A percentile compares a stretch with the other conserved stretches of the same genome.
phyloP scores from a whole-genome alignment of 2,329 filamentous ascomycete species.

The Penicillium sp. region DNA sequence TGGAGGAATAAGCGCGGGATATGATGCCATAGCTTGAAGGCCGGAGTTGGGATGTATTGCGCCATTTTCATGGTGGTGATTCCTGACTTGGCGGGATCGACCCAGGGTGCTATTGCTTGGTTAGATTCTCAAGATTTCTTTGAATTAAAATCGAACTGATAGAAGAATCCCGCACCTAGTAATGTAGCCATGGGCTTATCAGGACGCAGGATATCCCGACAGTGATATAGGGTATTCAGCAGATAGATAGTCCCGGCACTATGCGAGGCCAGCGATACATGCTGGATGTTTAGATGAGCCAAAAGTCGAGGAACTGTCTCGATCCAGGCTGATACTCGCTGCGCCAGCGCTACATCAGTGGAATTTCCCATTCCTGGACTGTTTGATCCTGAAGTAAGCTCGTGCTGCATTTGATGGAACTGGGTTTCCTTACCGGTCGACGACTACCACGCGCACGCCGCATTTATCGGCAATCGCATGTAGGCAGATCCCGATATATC shows the following conservation, averaged over 20 bases:
- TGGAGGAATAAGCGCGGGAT: conserved; percentile 30
- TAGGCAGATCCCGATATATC: conserved; percentile 2
- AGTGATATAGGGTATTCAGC: conserved; percentile 40
- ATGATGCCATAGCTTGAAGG: conserved; percentile 27
- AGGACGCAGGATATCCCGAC: conserved; percentile 31
- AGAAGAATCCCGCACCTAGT: neutral
- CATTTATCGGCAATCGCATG: conserved; percentile 6
- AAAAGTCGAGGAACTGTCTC: conserved; percentile 43
- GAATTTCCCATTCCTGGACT: conserved; percentile 48
- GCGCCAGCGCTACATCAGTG: conserved; percentile 34
- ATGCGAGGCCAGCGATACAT: conserved; percentile 42
- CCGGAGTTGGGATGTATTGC: conserved; percentile 25
- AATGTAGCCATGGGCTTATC: neutral
- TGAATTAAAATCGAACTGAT: neutral
- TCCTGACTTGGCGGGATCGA: conserved; percentile 39
- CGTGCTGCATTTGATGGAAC: no score
- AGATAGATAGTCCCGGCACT: conserved; percentile 44
- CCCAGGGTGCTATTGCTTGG: conserved; percentile 42
- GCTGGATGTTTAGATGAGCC: conserved; percentile 32
- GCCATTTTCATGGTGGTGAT: conserved; percentile 28
- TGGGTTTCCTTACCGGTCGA: conserved; percentile 2
- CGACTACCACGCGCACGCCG: conserved; percentile 6
- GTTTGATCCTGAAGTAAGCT: neutral
- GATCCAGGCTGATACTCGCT: conserved; percentile 41
- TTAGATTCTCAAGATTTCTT: conserved; percentile 8